phyloP scores from a whole-genome alignment of 2,329 filamentous ascomycete genomes.

The Apiospora rasikravindrae region DNA sequence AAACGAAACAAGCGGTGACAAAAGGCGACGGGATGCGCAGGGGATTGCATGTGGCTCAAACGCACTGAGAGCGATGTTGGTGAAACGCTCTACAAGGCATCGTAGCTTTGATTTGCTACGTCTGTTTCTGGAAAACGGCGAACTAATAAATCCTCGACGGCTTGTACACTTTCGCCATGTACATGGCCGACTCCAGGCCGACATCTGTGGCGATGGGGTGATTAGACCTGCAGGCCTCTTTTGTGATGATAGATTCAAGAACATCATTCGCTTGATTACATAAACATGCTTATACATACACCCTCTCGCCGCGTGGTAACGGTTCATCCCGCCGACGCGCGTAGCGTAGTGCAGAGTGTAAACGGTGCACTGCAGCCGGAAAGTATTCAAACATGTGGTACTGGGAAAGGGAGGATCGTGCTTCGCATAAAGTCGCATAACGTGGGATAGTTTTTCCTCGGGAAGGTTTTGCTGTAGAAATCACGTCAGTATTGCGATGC shows the following conservation, averaged over 20 bases:
- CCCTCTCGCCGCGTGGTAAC: background rate
- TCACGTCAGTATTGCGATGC: background rate
- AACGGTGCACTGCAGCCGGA: background rate
- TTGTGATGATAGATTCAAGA: background rate
- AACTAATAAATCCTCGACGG: background rate
- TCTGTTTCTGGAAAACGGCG: background rate
- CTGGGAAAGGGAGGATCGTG: background rate
- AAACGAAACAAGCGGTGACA: background rate
- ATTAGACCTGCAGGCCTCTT: background rate
- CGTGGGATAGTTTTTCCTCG: background rate
- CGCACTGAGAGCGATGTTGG: background rate
- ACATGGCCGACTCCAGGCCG: too few relatives aligned
- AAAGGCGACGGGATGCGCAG: background rate
- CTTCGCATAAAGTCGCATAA: background rate
- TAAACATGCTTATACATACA: background rate
- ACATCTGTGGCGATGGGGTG: too few relatives aligned
- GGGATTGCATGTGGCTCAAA: constrained; percentile 2
- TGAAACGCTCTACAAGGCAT: background rate
- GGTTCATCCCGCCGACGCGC: constrained; percentile 9
- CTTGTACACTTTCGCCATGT: background rate
- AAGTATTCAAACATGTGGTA: background rate
- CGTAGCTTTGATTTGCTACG: background rate
- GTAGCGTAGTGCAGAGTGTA: constrained; percentile 1
- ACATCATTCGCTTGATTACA: background rate
- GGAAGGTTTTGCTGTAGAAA: background rate